Evolutionary conservation across 495 filamentous ascomycete species (phyloP).

Genomic region (Choiromyces venosus): DNA sequence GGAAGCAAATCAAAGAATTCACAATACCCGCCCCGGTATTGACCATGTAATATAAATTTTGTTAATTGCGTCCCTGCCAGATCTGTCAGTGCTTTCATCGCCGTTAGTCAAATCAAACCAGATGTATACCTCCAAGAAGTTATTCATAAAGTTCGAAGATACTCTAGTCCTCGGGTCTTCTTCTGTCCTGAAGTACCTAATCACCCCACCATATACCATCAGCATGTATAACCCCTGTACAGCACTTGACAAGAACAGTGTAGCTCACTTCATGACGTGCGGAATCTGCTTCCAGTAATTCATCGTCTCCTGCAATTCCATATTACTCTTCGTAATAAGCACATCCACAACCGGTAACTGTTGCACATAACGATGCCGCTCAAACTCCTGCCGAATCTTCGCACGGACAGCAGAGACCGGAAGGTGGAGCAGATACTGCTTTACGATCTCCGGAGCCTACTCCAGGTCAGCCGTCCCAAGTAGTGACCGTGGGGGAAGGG

Average conservation of each 20-base stretch:
- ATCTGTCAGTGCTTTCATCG: conserved; percentile 17
- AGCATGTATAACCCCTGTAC: background rate
- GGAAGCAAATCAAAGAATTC: conserved; percentile 10
- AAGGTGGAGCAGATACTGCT: conserved; percentile 86
- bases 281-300: conserved; percentile 98
- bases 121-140: conserved; percentile 73
- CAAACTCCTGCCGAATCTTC: conserved; percentile 95
- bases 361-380: conserved; percentile 86
- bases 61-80: conserved; percentile 44
- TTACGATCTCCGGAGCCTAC: conserved; percentile 90
- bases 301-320: conserved; percentile 96
- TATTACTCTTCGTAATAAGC: conserved; percentile 75
- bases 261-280: conserved; percentile 77
- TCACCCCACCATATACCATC: conserved; percentile 3
- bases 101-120: conserved; percentile 13
- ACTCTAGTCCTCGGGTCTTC: conserved; percentile 73
- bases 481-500: conserved; percentile 10
- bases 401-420: conserved; percentile 84
- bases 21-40: background rate
- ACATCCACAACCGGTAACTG: conserved; percentile 84
- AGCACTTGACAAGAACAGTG: background rate
- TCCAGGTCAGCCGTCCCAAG: background rate
- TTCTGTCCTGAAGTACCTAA: conserved; percentile 70
- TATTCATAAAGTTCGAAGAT: conserved; percentile 80
- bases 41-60: background rate